Percentiles rank a stretch among this genome's conserved stretches.
Conservation (phyloP, 108 stramenopile genomes). For the Parietichytrium sp. region DNA sequence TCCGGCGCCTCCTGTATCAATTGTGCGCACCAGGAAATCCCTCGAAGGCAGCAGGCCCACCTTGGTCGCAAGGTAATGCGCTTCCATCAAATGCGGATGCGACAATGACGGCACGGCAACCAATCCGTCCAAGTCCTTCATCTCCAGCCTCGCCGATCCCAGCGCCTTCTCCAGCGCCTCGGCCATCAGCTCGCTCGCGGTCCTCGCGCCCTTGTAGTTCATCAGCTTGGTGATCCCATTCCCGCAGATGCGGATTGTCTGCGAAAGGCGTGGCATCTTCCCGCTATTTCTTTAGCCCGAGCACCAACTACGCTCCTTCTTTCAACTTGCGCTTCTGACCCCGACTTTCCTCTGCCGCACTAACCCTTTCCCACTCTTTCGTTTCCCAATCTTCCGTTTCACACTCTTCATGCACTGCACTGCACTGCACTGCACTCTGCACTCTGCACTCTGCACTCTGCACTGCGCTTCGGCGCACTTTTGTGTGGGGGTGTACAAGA, state of each 20-base stretch:
- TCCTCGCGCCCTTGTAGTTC: neutral
- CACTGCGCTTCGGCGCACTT: too few relatives aligned
- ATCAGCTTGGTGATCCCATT: constrained; percentile 4
- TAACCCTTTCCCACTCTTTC: too few relatives aligned
- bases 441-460: too few relatives aligned
- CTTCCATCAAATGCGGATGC: constrained; percentile 58
- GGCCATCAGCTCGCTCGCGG: constrained; percentile 45
- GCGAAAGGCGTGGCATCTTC: constrained; percentile 19
- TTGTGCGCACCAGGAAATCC: constrained; percentile 41
- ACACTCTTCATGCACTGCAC: too few relatives aligned
- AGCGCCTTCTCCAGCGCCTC: constrained; percentile 47
- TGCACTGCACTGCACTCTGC: too few relatives aligned
- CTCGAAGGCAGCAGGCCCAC: constrained; percentile 43
- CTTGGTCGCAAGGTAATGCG: constrained; percentile 55
- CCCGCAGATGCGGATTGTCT: constrained; percentile 7
- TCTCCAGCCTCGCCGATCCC: constrained; percentile 36
- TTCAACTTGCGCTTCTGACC: too few relatives aligned
- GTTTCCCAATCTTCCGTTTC: too few relatives aligned
- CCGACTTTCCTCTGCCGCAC: too few relatives aligned
- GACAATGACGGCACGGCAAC: constrained; percentile 53
- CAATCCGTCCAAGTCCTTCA: constrained; percentile 50
- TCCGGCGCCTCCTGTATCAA: constrained; percentile 59
- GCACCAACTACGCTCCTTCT: too few relatives aligned
- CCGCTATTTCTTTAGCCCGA: too few relatives aligned
- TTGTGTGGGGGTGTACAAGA: too few relatives aligned